Evolutionary conservation across 805 yeast genomes (phyloP).

Genomic region (Ogataea siamensis): DNA sequence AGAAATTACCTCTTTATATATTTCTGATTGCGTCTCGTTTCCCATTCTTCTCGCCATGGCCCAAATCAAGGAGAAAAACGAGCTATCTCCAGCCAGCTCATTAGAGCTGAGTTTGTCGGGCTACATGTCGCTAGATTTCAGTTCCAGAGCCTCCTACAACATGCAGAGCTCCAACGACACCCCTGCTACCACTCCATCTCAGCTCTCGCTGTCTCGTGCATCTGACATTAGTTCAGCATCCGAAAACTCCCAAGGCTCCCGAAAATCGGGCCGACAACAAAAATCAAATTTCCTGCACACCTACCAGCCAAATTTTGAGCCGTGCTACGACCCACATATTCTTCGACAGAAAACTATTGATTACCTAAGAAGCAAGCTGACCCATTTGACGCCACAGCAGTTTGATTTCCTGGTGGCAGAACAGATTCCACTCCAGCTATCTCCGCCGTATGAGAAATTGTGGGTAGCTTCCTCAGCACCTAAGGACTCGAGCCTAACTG

Average conservation of each 20-base stretch:
- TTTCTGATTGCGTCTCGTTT: not conserved
- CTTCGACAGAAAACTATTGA: conserved; percentile 12
- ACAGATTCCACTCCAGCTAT: conserved; percentile 14
- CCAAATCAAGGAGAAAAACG: not conserved
- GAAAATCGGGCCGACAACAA: not conserved
- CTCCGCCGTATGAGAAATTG: conserved; percentile 12
- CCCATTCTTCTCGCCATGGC: not conserved
- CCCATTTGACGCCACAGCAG: conserved; percentile 6
- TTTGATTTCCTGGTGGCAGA: conserved; percentile 12
- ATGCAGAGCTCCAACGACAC: not conserved
- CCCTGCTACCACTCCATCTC: not conserved
- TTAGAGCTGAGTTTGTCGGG: not conserved
- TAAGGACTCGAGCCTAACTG: not conserved
- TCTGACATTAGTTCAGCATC: not conserved
- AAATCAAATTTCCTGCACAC: conserved; percentile 4
- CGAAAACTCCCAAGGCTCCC: not conserved
- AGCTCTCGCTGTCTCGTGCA: not conserved
- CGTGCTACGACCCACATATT: conserved; percentile 7
- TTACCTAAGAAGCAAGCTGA: conserved; percentile 9
- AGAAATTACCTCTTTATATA: not conserved
- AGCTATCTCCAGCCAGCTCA: not conserved
- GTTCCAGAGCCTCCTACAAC: not conserved
- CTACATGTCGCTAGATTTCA: not conserved
- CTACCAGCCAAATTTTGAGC: conserved; percentile 2
- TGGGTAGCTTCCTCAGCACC: not conserved